Evolutionary conservation across 257 asterid species (phyloP), one percentile per base, ranked within the genome.

Genomic region (Solanum okadae): DNA sequence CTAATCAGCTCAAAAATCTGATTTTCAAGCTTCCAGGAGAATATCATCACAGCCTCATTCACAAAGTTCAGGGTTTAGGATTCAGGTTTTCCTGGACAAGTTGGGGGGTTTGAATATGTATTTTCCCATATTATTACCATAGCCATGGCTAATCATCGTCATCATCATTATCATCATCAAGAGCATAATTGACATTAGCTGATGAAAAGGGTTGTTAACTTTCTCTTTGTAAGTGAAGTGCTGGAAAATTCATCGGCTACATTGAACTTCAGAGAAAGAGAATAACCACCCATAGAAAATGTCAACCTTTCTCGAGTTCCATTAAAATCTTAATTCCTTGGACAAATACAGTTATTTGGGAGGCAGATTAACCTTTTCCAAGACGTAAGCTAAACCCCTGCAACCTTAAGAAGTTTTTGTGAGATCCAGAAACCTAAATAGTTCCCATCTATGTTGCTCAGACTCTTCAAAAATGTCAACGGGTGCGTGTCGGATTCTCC

Each of bases 21-120:
- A 59, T 5, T 33, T 18, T 87, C 67, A 52, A 25, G 89, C 90
- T 67, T 85, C 56, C 85, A 79, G 68, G 71, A 79, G 81, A 46
- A 16, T 16, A 88, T 88, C 88, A 90, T 88, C 92, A 90, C 68
- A 90, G 92, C 81, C 65, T 67, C 81, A 81, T 81, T 42, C 42
- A 81, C 40, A 46, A 81, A 27, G 86, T 81, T 29, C 20, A 29
- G 68, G 42, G 27, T 44, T 46, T 44, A 81, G 85, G 68, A 46
- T 15, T 81, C 67, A 81, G 85, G 68, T 27, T 81, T 81, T 46
- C 25, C 25, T 27, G 67, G 40, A 81, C 40, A 29, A 81, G n/a
- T 42, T 42, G 59, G 61, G 40, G 85, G 6, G 16, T 22, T 8
- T 16, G 40, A 46, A 81, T 27, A 44, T 29, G 27, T 44, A 44